phyloP scores from a whole-genome alignment of 2,329 filamentous ascomycete species.

The Penicillium sp. region DNA sequence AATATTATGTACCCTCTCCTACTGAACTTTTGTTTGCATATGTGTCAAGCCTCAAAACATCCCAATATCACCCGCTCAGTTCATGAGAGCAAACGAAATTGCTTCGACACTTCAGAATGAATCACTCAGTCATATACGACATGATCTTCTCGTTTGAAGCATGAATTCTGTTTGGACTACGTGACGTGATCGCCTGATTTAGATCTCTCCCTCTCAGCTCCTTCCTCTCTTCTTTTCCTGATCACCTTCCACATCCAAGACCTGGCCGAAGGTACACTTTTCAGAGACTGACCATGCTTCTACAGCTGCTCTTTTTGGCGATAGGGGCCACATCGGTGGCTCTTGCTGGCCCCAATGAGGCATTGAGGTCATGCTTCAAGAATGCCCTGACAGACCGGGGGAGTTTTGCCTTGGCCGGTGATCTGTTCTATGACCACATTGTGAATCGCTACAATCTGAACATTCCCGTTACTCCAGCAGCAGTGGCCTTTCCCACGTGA shows the following conservation, averaged over 20 bases:
- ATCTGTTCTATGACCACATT: background rate
- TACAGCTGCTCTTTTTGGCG: background rate
- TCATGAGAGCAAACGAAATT: background rate
- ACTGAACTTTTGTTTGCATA: background rate
- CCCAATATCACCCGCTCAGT: background rate
- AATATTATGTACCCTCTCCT: background rate
- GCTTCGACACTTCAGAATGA: background rate
- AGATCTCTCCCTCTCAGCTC: background rate
- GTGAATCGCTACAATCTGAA: constrained; percentile 1
- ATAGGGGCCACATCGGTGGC: background rate
- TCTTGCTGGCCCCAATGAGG: background rate
- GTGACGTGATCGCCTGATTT: background rate
- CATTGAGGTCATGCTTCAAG: background rate
- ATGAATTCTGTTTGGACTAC: background rate
- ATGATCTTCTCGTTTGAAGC: background rate
- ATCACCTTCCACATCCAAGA: background rate
- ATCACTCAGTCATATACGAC: background rate
- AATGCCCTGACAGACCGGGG: background rate
- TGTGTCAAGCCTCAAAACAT: background rate
- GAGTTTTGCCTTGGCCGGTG: background rate
- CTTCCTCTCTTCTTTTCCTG: background rate
- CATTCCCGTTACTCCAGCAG: background rate
- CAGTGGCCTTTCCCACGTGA: background rate
- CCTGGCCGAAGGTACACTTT: background rate
- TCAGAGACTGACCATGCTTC: background rate